Base-by-base conservation (phyloP, 2,329 filamentous ascomycete genomes). In the Mycosphaerella arachidis region DNA sequence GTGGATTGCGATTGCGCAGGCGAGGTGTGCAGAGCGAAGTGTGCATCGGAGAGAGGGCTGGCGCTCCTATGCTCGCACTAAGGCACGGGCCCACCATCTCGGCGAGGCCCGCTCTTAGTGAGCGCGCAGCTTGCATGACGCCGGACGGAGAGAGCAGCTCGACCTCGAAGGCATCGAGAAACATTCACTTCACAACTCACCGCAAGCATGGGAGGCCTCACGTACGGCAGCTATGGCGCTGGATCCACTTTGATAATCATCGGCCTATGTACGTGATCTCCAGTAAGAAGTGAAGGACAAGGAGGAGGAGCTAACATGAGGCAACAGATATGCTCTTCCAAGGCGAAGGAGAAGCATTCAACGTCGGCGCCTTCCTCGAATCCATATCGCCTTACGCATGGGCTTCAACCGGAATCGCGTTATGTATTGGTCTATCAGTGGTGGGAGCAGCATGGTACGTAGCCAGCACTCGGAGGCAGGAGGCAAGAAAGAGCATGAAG, bases 391-490 rank as follows among this genome's bases (percentile, higher is more conserved):
- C 94, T 24, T 96, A 93, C 74, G 90, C 89, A 52, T 99, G 92
- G 92, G 94, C 93, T 63, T 87, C 86, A 75, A 77, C 94, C 58
- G 95, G 94, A 67, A 96, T 99, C 72, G 89, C 86, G 54, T 85
- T 97, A 63, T 99, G 94, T 78, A 97, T 99, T 73, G 92, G 93
- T 62, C 82, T 97, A 60, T 99, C 94, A 58, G 93, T 97, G 48
- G 91, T 97, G 37, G 94, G 94, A 74, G 95, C 94, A 74, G 93
- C 93, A 84, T 99, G 94, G 94, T 97, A 52, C 30, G 50, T 52
- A 7, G 8, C 7, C 46, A 6, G 20, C 24, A 50, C 24, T 12
- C 58, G 31, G 48, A 57, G 50, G 54, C 45, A 60, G 53, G 37
- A 29, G 46, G 20, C 46, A 27, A 18, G 52, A 24, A 48, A 12